Conservation (phyloP, 225 moss, liverwort and hornwort genomes). For the Climacium dendroides region DNA sequence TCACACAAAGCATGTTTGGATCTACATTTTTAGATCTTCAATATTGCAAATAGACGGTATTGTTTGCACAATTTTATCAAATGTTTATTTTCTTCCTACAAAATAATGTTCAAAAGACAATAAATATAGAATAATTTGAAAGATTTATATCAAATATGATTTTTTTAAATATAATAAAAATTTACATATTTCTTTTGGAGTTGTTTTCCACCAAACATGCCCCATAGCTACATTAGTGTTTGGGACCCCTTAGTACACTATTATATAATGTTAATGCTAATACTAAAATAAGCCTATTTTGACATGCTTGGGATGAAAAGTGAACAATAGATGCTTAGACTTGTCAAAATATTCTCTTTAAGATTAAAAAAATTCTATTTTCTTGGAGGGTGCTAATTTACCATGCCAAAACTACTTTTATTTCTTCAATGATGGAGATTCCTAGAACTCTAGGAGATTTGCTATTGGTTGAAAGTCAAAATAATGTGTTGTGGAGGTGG, state of each 20-base stretch:
- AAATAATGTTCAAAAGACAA: background rate
- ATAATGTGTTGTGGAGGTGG: accelerated
- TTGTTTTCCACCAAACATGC: background rate
- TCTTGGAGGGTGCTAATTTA: background rate
- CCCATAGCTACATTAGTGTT: accelerated
- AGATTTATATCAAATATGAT: background rate
- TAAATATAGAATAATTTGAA: background rate
- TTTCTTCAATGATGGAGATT: background rate
- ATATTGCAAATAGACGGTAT: background rate
- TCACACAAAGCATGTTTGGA: background rate
- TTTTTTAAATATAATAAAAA: too few species aligned
- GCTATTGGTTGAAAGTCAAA: background rate
- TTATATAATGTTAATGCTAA: background rate
- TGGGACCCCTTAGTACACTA: background rate
- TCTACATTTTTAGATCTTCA: background rate
- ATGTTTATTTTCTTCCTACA: background rate
- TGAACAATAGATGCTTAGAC: accelerated
- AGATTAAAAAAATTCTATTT: background rate
- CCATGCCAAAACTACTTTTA: background rate
- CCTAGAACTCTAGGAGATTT: background rate
- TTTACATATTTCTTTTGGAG: background rate
- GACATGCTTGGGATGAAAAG: background rate
- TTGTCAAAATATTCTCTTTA: background rate
- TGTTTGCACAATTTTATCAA: background rate
- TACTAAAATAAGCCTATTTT: accelerated